Evolutionary conservation across 306 rosid species (phyloP), one percentile per base, ranked within the genome.

Genomic region (Arachis hypogaea): DNA sequence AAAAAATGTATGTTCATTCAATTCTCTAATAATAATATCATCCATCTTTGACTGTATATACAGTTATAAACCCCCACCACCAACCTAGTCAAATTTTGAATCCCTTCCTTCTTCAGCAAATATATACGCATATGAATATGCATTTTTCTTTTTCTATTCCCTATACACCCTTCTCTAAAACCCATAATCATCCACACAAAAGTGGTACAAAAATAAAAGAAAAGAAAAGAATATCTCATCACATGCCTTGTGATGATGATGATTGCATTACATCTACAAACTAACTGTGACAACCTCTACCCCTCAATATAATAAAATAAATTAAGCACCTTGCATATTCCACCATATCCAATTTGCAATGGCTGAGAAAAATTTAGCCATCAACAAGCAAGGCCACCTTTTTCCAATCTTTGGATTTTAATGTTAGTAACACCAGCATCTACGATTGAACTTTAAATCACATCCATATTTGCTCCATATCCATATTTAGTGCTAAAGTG

Each of bases 41-140:
- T 73, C 82, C 82, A 72, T 85, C 84, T 76, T 85, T 77, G 75
- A 72, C 78, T 66, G 73, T 64, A 51, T 83, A 75, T 82, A 82
- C 89, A 82, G 57, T 84, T 78, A 65, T 78, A 75, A 59, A 64
- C 30, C 61, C 83, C 75, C 51, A 8, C 71, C 51, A 8, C 66
- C 51, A 36, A 68, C 67, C 47, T 7, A 12, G 71, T 68, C 78
- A 45, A 76, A 71, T 68, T 68, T 60, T 77, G 72, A 61, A 76
- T 73, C 69, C 58, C 29, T 4, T 49, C 66, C 49, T 74, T 69
- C 71, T 2, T 33, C 3, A 33, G 38, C 38, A 33, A 33, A 33
- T 33, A 78, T 52, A 68, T 60, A 54, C 75, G 67, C 52, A 33
- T 61, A 62, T 64, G 22, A 41, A n/a, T 45, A 63, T 45, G 57